Conservation (phyloP, 768 basidiomycete genomes). For the Collybia nuda region DNA sequence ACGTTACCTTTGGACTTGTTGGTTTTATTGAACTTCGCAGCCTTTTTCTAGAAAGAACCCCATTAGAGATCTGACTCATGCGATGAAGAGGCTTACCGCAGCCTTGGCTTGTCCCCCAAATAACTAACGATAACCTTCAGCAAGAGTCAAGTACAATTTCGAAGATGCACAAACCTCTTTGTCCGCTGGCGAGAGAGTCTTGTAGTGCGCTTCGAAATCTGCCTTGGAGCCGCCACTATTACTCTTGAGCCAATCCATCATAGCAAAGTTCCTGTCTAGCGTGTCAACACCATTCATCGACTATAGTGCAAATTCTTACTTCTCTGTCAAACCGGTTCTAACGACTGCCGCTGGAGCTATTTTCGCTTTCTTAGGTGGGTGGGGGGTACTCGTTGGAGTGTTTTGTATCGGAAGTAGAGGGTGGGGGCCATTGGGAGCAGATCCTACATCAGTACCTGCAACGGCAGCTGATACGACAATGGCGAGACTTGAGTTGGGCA, state of each 20-base stretch:
- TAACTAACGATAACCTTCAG: not conserved
- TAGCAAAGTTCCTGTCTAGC: slow-evolving; percentile 3
- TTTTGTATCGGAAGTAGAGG: no score
- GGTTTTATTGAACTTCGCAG: not conserved
- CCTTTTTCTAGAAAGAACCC: not conserved
- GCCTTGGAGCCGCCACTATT: not conserved
- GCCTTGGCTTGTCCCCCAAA: not conserved
- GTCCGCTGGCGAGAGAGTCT: not conserved
- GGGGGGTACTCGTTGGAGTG: no score
- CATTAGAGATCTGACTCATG: not conserved
- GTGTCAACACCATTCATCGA: no score
- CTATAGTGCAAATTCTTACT: no score
- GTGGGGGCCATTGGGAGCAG: no score
- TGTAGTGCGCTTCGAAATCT: slow-evolving; percentile 1
- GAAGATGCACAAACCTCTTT: not conserved
- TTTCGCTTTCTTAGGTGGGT: no score
- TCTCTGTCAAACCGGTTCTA: not conserved
- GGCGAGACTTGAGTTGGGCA: no score
- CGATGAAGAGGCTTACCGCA: not conserved
- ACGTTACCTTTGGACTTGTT: not conserved
- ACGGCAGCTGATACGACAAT: no score
- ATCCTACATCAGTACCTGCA: no score
- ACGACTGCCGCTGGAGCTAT: not conserved
- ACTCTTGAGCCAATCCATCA: not conserved
- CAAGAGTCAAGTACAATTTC: not conserved